Conservation (phyloP, 345 rosid species). For the Eucalyptus coolabah region DNA sequence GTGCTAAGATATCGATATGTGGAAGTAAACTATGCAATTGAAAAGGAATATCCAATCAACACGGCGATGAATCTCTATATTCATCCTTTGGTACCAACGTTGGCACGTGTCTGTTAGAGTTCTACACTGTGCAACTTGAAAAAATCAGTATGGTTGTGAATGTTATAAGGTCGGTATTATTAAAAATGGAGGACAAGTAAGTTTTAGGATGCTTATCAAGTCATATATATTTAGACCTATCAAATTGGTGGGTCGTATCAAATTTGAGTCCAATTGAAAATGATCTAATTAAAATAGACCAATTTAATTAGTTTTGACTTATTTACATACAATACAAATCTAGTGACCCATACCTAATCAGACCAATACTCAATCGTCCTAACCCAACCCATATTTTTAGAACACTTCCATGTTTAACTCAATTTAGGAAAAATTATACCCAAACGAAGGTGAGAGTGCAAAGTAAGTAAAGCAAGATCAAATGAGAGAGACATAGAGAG, state of each 20-base stretch:
- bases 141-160: not conserved
- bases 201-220: not conserved
- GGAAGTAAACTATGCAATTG: not conserved
- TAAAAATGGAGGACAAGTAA: not conserved
- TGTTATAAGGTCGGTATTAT: not conserved
- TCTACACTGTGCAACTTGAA: not conserved
- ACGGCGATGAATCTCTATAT: not conserved
- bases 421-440: too few species aligned
- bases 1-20: not conserved
- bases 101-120: not conserved
- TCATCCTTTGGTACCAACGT: not conserved
- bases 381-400: too few species aligned
- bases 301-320: too few species aligned
- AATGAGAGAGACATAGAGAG: too few species aligned
- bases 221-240: not conserved
- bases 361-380: too few species aligned
- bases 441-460: too few species aligned
- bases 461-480: rapidly evolving
- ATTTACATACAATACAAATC: too few species aligned
- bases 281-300: rapidly evolving
- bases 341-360: too few species aligned
- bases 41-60: not conserved
- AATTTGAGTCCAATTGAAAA: too few species aligned
- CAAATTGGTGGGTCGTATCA: too few species aligned
- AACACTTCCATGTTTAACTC: too few species aligned